These are phyloP conservation scores for Solanum virginianum DNA, from an alignment of 257 asterid species.

Conservation along the genomic window DNA sequence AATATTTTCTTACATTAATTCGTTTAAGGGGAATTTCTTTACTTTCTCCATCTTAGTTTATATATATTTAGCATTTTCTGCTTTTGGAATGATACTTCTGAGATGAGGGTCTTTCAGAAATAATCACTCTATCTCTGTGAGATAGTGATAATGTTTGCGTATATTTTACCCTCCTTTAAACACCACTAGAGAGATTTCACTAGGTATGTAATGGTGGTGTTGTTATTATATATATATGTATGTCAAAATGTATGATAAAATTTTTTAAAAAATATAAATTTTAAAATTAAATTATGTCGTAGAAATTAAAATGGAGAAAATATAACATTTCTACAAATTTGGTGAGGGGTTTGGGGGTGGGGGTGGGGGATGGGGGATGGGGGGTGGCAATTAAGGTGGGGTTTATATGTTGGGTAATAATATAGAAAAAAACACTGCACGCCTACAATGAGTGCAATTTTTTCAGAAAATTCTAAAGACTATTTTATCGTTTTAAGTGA, in stretches of 20 bases:
- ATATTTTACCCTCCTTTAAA: too few relatives aligned
- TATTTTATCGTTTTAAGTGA: background rate
- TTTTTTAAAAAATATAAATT: too few relatives aligned
- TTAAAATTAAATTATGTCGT: background rate
- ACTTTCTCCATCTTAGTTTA: too few relatives aligned
- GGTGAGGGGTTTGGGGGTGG: background rate
- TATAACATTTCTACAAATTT: fast-evolving
- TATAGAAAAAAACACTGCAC: background rate
- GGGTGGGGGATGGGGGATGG: background rate
- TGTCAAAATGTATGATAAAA: too few relatives aligned
- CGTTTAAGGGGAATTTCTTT: background rate
- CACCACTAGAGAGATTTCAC: fast-evolving
- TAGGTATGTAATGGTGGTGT: fast-evolving
- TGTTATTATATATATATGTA: too few relatives aligned
- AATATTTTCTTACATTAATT: background rate
- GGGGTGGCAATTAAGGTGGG: background rate
- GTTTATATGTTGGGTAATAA: background rate
- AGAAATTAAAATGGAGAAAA: background rate
- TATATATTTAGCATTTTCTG: too few relatives aligned
- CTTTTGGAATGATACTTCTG: too few relatives aligned
- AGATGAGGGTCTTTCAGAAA: too few relatives aligned
- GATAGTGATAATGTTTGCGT: too few relatives aligned
- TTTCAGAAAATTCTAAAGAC: background rate
- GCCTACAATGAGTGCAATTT: background rate
- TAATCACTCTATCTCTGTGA: too few relatives aligned